These are phyloP conservation scores for Neurospora sp. DNA, from an alignment of 495 filamentous ascomycete species.

Conservation along the genomic window DNA sequence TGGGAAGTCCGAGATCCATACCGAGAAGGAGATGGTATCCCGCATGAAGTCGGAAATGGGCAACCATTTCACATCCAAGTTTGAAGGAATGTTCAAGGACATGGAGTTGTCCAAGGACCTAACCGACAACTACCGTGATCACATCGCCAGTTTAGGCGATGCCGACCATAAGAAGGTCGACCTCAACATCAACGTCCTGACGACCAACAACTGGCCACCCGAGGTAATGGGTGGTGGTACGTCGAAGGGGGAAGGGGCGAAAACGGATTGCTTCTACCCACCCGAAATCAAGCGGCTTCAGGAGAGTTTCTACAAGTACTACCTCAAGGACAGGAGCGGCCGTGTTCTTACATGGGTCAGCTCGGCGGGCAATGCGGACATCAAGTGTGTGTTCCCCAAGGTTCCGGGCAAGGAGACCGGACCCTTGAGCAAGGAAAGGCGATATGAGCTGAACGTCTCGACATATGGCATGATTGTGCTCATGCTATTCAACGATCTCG, in stretches of 20 bases:
- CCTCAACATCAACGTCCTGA: conserved; percentile 74
- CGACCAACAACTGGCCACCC: conserved; percentile 88
- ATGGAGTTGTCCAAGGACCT: conserved; percentile 86
- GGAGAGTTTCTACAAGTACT: conserved; percentile 83
- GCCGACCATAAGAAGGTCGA: conserved; percentile 61
- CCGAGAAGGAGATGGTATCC: conserved; percentile 89
- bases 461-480: conserved; percentile 91
- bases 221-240: conserved; percentile 58
- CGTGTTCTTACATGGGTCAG: conserved; percentile 75
- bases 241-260: conserved; percentile 37
- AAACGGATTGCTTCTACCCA: conserved; percentile 57
- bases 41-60: conserved; percentile 95
- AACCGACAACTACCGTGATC: conserved; percentile 59
- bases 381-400: conserved; percentile 69
- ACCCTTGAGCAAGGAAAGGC: conserved; percentile 53
- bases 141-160: conserved; percentile 55
- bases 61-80: conserved; percentile 81
- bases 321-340: conserved; percentile 77
- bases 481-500: conserved; percentile 76
- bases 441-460: conserved; percentile 83
- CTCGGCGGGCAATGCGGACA: conserved; percentile 64
- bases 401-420: conserved; percentile 51
- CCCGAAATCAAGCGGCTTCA: conserved; percentile 64
- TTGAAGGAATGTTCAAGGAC: conserved; percentile 98
- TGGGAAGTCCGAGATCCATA: conserved; percentile 74